These are phyloP conservation scores for Suillus subaureus DNA, from an alignment of 768 basidiomycete genomes.

Conservation along the genomic window DNA sequence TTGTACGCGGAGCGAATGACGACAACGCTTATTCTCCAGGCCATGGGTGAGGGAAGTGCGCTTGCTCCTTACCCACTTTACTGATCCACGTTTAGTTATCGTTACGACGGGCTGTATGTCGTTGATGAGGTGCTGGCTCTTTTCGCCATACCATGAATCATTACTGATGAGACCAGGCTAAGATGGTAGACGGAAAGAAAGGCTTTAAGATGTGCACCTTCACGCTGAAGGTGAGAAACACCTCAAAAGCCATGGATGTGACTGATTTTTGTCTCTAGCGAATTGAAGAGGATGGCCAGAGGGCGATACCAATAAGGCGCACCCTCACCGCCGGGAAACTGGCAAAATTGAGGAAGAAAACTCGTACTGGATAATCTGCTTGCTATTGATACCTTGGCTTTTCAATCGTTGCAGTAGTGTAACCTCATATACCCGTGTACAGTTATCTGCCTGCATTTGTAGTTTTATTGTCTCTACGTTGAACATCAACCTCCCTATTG, in stretches of 20 bases:
- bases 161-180: slow-evolving; percentile 21
- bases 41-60: slow-evolving; percentile 21
- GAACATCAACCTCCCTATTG: not conserved
- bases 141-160: not conserved
- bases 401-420: not conserved
- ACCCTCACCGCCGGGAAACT: slow-evolving; percentile 17
- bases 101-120: slow-evolving; percentile 35
- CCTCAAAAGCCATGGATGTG: not conserved
- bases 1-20: slow-evolving; percentile 34
- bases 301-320: slow-evolving; percentile 23
- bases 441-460: not conserved
- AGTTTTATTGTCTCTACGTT: not conserved
- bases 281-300: slow-evolving; percentile 23
- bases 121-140: slow-evolving; percentile 22
- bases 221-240: slow-evolving; percentile 23
- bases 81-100: slow-evolving; percentile 20
- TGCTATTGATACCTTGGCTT: too few species aligned
- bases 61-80: not conserved
- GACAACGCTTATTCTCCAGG: slow-evolving; percentile 22
- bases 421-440: not conserved
- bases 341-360: slow-evolving; percentile 15
- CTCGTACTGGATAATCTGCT: not conserved
- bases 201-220: slow-evolving; percentile 33
- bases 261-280: slow-evolving; percentile 24
- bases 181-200: slow-evolving; percentile 19